Evolutionary conservation across 1,139 yeast species (phyloP), one percentile per base, ranked within the genome.

Genomic region (Pichia norvegensis): DNA sequence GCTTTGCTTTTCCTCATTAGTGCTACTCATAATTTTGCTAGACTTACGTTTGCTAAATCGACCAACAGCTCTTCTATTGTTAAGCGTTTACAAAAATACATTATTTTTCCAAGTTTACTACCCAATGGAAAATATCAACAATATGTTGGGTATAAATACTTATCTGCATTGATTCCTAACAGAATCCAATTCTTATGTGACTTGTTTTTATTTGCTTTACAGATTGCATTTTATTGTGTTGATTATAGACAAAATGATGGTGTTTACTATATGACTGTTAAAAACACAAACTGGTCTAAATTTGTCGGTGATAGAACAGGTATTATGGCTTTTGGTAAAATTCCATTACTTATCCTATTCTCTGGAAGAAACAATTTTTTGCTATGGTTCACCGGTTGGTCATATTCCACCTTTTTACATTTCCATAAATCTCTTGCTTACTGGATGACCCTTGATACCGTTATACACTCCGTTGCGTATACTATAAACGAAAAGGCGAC

Each of bases 361-460:
- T 84, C 80, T 0, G 84, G 85, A 5, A 67, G 88, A 52, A 81
- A 81, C 59, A 81, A 80, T 57, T 61, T 81, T 44, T 60, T 81
- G 35, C 71, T 76, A 49, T 70, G 70, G 66, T 43, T 77, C 17
- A 79, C 87, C 0, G 76, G 82, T 27, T 76, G 85, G 79, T 73
- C 78, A 39, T 76, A 71, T 53, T 69, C 80, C 9, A 70, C 79
- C 0, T 79, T 76, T 52, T 72, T 77, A 19, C 68, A 76, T 14
- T 73, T 70, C 52, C 87, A 81, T 58, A 67, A 80, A 51, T 77
- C 83, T 81, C 55, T 78, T 4, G 76, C 83, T 2, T 62, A 84
- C 45, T 59, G 72, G n/a, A 62, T 73, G 49, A 62, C 76, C 35
- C 29, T 60, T 7, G 52, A 58, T 36, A 57, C 64, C 2, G 9